phyloP scores from a whole-genome alignment of 345 rosid genomes.

The Arabis alpina region DNA sequence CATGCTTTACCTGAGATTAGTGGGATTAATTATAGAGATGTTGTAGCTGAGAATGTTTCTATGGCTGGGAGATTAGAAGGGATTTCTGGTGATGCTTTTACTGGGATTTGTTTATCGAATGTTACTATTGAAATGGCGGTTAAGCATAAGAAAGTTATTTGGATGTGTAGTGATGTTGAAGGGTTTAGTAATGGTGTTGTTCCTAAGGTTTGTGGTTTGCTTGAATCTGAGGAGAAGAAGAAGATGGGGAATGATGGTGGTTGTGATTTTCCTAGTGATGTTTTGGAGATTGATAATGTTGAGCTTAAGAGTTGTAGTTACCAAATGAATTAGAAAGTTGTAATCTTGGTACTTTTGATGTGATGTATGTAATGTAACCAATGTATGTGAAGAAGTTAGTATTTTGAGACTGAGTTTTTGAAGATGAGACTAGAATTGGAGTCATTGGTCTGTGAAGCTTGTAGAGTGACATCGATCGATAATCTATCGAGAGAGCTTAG shows the following conservation, averaged over 20 bases:
- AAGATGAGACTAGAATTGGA: no score
- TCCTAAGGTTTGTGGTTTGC: slow-evolving; percentile 54
- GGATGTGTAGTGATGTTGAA: slow-evolving; percentile 68
- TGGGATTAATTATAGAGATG: slow-evolving; percentile 56
- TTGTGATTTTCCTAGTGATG: slow-evolving; percentile 66
- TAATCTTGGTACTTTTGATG: not conserved
- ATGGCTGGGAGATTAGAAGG: slow-evolving; percentile 57
- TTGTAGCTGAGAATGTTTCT: slow-evolving; percentile 60
- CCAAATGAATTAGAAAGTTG: slow-evolving; percentile 31
- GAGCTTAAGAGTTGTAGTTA: slow-evolving; percentile 60
- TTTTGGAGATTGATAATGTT: slow-evolving; percentile 67
- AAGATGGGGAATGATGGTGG: slow-evolving; percentile 28
- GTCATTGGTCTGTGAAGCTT: no score
- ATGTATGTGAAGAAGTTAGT: slow-evolving; percentile 1
- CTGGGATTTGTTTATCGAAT: slow-evolving; percentile 70
- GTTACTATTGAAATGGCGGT: slow-evolving; percentile 50
- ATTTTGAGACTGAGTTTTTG: no score
- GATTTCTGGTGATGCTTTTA: slow-evolving; percentile 47
- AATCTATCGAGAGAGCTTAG: no score
- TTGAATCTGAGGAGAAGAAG: slow-evolving; percentile 40
- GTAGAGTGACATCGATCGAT: no score
- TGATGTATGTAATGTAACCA: not conserved
- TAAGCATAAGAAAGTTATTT: slow-evolving; percentile 48
- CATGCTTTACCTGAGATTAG: slow-evolving; percentile 58
- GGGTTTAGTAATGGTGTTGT: slow-evolving; percentile 58